phyloP scores from a whole-genome alignment of 306 rosid genomes.

The Glycine latifolia region DNA sequence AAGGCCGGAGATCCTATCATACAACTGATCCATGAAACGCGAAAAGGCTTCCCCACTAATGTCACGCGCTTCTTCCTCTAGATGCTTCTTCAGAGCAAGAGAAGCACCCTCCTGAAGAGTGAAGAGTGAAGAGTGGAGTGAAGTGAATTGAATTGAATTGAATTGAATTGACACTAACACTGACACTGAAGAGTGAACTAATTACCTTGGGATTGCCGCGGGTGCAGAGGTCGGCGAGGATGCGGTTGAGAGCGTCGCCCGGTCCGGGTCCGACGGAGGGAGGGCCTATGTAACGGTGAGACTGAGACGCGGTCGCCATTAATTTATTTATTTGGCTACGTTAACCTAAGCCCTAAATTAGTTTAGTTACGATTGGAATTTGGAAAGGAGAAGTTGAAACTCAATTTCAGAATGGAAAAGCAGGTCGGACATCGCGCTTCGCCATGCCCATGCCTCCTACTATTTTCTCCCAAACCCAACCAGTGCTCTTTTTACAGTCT shows the following conservation, averaged over 20 bases:
- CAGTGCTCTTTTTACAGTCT: too few species aligned
- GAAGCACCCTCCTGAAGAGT: conserved; percentile 82
- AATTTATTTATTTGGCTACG: not conserved
- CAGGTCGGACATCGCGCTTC: conserved; percentile 35
- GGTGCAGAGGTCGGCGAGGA: conserved; percentile 84
- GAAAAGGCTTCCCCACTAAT: conserved; percentile 91
- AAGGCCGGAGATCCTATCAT: conserved; percentile 79
- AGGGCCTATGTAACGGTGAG: conserved; percentile 64
- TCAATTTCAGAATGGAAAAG: not conserved
- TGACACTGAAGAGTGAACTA: not conserved
- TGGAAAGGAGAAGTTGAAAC: not conserved
- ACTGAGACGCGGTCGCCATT: conserved; percentile 67
- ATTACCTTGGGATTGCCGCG: conserved; percentile 85
- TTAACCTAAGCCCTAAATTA: conserved; percentile 46
- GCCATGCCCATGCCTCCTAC: not conserved
- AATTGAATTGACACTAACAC: not conserved
- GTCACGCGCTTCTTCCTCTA: conserved; percentile 96
- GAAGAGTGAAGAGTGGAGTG: not conserved
- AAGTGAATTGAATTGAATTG: too few species aligned
- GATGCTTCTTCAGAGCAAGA: conserved; percentile 78
- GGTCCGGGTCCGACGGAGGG: conserved; percentile 66
- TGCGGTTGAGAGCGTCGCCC: conserved; percentile 84
- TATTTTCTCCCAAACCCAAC: too few species aligned
- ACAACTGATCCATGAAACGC: conserved; percentile 93
- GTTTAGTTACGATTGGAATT: not conserved